Conservation (phyloP, 2,329 filamentous ascomycete genomes). For the Epichloe hybrida region DNA sequence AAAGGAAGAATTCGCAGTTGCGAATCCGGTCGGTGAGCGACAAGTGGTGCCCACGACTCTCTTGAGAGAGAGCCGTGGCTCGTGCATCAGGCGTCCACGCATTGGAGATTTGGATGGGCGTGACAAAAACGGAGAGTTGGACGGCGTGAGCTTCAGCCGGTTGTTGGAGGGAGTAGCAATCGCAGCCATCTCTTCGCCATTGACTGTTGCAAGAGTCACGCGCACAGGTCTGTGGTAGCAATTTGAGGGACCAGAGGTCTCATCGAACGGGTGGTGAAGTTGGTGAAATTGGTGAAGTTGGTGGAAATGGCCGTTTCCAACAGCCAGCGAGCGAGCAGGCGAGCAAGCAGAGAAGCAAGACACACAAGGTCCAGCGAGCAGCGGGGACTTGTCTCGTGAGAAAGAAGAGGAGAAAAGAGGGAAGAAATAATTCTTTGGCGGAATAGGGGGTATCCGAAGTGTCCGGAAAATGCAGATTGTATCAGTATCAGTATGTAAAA, state of each 20-base stretch:
- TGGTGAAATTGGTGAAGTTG: no score
- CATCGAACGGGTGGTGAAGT: not conserved
- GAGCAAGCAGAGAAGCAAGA: not conserved
- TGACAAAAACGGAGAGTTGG: conserved; percentile 57
- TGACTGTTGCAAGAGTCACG: conserved; percentile 17
- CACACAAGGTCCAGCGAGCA: not conserved
- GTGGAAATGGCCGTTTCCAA: not conserved
- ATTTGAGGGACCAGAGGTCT: not conserved
- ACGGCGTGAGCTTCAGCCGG: conserved; percentile 58
- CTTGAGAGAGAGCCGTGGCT: conserved; percentile 56
- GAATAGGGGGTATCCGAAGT: not conserved
- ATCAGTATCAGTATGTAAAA: not conserved
- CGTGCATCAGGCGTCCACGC: conserved; percentile 32
- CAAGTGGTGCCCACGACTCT: conserved; percentile 88
- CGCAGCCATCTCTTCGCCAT: conserved; percentile 45
- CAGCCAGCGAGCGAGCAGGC: not conserved
- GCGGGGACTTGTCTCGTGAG: not conserved
- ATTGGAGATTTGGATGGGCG: conserved; percentile 51
- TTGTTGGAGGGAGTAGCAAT: conserved; percentile 34
- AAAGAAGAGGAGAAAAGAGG: not conserved
- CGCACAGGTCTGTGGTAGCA: not conserved
- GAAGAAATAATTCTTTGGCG: not conserved
- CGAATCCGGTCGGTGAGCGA: conserved; percentile 71
- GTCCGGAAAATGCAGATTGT: not conserved
- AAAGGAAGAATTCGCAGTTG: conserved; percentile 64